Conservation (phyloP, 768 basidiomycete species). For the Tricholoma saponaceum region DNA sequence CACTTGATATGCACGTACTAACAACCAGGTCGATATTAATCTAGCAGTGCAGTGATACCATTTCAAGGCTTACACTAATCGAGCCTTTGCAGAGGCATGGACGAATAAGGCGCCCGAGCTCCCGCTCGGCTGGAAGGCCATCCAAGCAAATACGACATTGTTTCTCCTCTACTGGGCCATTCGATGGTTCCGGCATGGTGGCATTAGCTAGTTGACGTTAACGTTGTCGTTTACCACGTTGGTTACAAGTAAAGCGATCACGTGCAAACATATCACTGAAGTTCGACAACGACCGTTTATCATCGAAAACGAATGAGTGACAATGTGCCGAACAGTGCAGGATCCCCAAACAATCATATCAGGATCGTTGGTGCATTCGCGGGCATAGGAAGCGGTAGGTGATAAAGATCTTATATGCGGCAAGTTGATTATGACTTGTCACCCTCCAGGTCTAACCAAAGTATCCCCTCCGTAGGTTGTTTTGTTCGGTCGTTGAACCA, state of each 20-base stretch:
- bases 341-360: constrained; percentile 29
- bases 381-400: constrained; percentile 58
- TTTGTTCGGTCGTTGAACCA: neutral
- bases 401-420: neutral
- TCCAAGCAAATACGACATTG: constrained; percentile 87
- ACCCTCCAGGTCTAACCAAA: constrained; percentile 47
- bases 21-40: constrained; percentile 12
- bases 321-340: constrained; percentile 15
- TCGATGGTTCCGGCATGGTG: constrained; percentile 11
- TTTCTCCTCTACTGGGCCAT: constrained; percentile 37
- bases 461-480: constrained; percentile 20
- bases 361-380: constrained; percentile 54
- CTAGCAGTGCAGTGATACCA: neutral
- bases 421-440: neutral
- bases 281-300: neutral
- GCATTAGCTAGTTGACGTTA: neutral
- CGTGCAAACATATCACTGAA: neutral
- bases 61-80: constrained; percentile 47
- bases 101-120: constrained; percentile 73
- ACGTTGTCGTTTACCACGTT: neutral
- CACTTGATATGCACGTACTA: constrained; percentile 82
- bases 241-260: neutral
- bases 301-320: constrained; percentile 23
- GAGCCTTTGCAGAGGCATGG: constrained; percentile 81
- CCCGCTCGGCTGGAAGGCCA: constrained; percentile 51